phyloP scores from a whole-genome alignment of 192 early-diverging fungal species.

The Coemansia sp. region DNA sequence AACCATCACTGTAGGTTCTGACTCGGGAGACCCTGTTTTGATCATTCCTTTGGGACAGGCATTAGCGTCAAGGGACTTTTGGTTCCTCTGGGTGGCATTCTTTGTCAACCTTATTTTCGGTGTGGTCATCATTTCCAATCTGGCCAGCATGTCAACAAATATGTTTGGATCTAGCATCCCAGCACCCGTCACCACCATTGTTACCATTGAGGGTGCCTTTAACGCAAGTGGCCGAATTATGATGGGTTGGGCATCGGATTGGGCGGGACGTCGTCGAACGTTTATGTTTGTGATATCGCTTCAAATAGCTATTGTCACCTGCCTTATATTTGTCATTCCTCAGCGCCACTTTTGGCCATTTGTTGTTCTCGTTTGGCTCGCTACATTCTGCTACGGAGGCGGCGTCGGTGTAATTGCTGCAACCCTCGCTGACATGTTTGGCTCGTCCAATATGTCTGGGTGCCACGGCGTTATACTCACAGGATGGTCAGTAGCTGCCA shows the following conservation, averaged over 20 bases:
- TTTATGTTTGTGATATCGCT: slow-evolving; percentile 59
- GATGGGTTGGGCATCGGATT: slow-evolving; percentile 59
- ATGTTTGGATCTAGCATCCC: slow-evolving; percentile 50
- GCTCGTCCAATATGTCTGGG: slow-evolving; percentile 69
- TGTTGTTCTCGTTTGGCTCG: slow-evolving; percentile 59
- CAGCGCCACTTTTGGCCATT: slow-evolving; percentile 56
- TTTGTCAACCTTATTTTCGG: slow-evolving; percentile 63
- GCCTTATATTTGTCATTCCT: slow-evolving; percentile 57
- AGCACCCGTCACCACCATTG: slow-evolving; percentile 42
- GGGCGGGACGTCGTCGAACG: slow-evolving; percentile 60
- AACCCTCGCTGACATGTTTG: slow-evolving; percentile 75
- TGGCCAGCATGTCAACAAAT: slow-evolving; percentile 59
- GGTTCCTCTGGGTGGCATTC: slow-evolving; percentile 60
- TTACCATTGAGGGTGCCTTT: slow-evolving; percentile 61
- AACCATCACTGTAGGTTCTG: slow-evolving; percentile 51
- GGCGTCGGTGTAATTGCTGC: slow-evolving; percentile 76
- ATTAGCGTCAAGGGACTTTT: slow-evolving; percentile 56
- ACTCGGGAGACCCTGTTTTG: slow-evolving; percentile 53
- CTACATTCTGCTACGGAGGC: slow-evolving; percentile 69
- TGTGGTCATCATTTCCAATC: slow-evolving; percentile 60
- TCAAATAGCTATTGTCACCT: slow-evolving; percentile 60
- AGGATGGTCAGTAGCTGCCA: slow-evolving; percentile 72
- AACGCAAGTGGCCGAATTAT: slow-evolving; percentile 57
- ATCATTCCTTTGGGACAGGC: slow-evolving; percentile 54
- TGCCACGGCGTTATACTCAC: slow-evolving; percentile 75